A percentile compares a stretch with the other conserved stretches of the same genome.
These are phyloP conservation scores for Trypanosoma brucei DNA, from an alignment of 208 protist genomes.

Conservation along the genomic window DNA sequence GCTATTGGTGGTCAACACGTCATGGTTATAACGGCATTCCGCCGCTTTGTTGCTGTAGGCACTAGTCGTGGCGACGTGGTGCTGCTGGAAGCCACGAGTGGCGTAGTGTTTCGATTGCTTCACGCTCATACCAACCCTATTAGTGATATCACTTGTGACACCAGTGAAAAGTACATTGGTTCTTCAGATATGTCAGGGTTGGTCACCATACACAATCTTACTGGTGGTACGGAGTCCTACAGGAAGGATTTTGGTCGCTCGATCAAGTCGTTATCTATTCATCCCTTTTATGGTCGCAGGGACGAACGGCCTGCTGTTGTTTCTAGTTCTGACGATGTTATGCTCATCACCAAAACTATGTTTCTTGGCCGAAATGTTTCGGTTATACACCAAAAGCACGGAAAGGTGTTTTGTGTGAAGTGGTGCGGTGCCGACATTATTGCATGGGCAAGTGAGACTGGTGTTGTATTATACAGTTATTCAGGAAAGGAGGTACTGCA, in stretches of 20 bases:
- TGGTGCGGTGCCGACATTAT: slow-evolving; percentile 60
- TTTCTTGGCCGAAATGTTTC: slow-evolving; percentile 40
- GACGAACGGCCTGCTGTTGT: slow-evolving; percentile 50
- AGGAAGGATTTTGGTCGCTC: slow-evolving; percentile 38
- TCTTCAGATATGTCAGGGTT: slow-evolving; percentile 52
- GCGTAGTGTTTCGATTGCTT: slow-evolving; percentile 16
- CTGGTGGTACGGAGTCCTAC: slow-evolving; percentile 34
- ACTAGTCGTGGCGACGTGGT: slow-evolving; percentile 70
- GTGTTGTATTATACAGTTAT: slow-evolving; percentile 52
- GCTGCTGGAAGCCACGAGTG: slow-evolving; percentile 27
- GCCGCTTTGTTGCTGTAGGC: slow-evolving; percentile 44
- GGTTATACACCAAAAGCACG: slow-evolving; percentile 37
- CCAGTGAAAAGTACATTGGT: slow-evolving; percentile 40
- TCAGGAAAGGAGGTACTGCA: slow-evolving; percentile 28
- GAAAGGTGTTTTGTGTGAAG: slow-evolving; percentile 44
- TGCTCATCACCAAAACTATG: slow-evolving; percentile 44
- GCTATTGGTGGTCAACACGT: slow-evolving; percentile 49
- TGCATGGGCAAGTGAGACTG: slow-evolving; percentile 60
- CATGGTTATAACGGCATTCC: slow-evolving; percentile 41
- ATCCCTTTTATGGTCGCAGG: slow-evolving; percentile 40
- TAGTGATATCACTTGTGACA: slow-evolving; percentile 54
- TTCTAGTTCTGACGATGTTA: slow-evolving; percentile 35
- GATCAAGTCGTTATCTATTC: slow-evolving; percentile 48
- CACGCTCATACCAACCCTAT: slow-evolving; percentile 45
- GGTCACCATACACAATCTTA: slow-evolving; percentile 35